These are phyloP conservation scores for Colletotrichum horii DNA, from an alignment of 2,329 filamentous ascomycete species.

Conservation along the genomic window DNA sequence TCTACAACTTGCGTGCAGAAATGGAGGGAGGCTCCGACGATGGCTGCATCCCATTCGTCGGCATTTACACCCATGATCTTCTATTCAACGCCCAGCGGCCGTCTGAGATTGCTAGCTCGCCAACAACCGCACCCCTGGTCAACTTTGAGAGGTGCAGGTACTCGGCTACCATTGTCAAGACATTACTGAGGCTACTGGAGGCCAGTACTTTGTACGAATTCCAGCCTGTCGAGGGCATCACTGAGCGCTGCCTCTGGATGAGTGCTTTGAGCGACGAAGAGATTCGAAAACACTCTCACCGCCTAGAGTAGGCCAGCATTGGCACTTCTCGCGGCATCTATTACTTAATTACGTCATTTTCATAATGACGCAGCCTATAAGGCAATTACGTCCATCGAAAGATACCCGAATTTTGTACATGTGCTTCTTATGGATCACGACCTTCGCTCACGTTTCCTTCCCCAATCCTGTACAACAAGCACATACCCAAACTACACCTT, in stretches of 20 bases:
- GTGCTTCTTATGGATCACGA: conserved; percentile 5
- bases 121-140: conserved; percentile 70
- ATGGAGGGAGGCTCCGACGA: conserved; percentile 75
- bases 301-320: conserved; percentile 43
- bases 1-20: conserved; percentile 76
- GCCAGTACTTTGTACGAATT: conserved; percentile 78
- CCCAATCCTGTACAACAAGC: conserved; percentile 6
- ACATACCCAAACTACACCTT: conserved; percentile 3
- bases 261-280: conserved; percentile 78
- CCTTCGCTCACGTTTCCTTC: conserved; percentile 14
- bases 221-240: conserved; percentile 75
- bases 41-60: conserved; percentile 85
- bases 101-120: conserved; percentile 73
- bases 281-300: conserved; percentile 62
- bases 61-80: conserved; percentile 82
- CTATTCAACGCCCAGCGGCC: conserved; percentile 83
- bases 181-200: conserved; percentile 77
- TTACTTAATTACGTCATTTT: background rate
- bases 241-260: conserved; percentile 86
- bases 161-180: conserved; percentile 79
- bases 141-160: conserved; percentile 85
- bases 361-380: background rate
- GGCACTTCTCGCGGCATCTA: background rate
- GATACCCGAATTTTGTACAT: background rate
- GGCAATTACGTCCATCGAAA: background rate